phyloP scores from a whole-genome alignment of 495 filamentous ascomycete genomes.

The Penicillium antarcticum region DNA sequence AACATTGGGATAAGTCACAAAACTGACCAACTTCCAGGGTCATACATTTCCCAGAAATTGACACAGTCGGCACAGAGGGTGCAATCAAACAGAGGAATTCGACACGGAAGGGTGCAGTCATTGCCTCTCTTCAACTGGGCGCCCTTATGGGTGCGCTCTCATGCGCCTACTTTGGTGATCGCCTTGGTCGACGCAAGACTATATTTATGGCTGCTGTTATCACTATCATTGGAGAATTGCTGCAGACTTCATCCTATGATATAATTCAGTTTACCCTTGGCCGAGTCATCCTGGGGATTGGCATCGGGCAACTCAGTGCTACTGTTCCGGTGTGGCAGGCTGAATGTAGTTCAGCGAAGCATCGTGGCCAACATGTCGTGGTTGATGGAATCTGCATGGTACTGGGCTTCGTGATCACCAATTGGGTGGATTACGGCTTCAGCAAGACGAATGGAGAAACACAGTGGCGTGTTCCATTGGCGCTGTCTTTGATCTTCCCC shows the following conservation, averaged over 20 bases:
- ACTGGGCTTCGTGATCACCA: slow-evolving; percentile 45
- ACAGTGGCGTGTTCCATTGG: slow-evolving; percentile 49
- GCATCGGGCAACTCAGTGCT: slow-evolving; percentile 56
- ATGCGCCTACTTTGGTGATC: slow-evolving; percentile 40
- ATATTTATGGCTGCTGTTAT: slow-evolving; percentile 49
- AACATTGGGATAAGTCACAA: neutral
- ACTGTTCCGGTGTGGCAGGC: slow-evolving; percentile 55
- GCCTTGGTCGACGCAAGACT: slow-evolving; percentile 51
- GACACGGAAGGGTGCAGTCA: slow-evolving; percentile 37
- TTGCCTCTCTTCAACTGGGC: slow-evolving; percentile 41
- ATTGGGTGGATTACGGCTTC: slow-evolving; percentile 62
- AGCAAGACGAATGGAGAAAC: slow-evolving; percentile 36
- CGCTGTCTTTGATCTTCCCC: slow-evolving; percentile 48
- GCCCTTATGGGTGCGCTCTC: slow-evolving; percentile 41
- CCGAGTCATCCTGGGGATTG: slow-evolving; percentile 54
- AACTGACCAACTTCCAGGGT: slow-evolving; percentile 7
- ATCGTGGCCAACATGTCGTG: slow-evolving; percentile 46
- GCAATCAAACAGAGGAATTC: slow-evolving; percentile 23
- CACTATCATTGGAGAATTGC: slow-evolving; percentile 45
- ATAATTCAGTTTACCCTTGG: slow-evolving; percentile 37
- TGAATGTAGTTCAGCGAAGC: slow-evolving; percentile 26
- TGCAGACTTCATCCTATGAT: slow-evolving; percentile 45
- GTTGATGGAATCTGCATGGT: slow-evolving; percentile 49
- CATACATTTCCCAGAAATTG: slow-evolving; percentile 29
- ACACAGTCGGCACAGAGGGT: slow-evolving; percentile 30